A percentile compares a stretch with the other conserved stretches of the same genome.
These are phyloP conservation scores for Annulohypoxylon stygium DNA, from an alignment of 495 filamentous ascomycete genomes.

Conservation along the genomic window DNA sequence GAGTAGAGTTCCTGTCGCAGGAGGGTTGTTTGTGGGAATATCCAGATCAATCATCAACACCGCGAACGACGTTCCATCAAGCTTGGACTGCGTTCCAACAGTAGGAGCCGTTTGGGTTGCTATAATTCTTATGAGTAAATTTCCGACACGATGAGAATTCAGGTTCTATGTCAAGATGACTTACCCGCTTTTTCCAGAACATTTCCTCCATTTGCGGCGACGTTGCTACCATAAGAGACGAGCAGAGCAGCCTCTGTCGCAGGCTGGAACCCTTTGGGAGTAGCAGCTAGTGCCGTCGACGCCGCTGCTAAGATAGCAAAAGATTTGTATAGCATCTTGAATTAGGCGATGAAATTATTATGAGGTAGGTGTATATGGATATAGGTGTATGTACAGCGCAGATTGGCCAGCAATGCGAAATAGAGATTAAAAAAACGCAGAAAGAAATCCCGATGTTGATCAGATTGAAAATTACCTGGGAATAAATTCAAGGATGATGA, in stretches of 20 bases:
- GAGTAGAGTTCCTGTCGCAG: slow-evolving; percentile 54
- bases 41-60: slow-evolving; percentile 61
- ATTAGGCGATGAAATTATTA: slow-evolving; percentile 14
- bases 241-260: slow-evolving; percentile 50
- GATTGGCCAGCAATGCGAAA: slow-evolving; percentile 46
- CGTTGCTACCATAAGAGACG: slow-evolving; percentile 52
- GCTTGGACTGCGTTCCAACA: slow-evolving; percentile 52
- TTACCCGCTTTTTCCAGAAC: slow-evolving; percentile 52
- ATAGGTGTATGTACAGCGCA: slow-evolving; percentile 14
- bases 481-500: slow-evolving; percentile 12
- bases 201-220: slow-evolving; percentile 49
- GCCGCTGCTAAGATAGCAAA: slow-evolving; percentile 50
- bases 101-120: slow-evolving; percentile 45
- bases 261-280: slow-evolving; percentile 56
- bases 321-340: slow-evolving; percentile 53
- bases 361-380: not conserved
- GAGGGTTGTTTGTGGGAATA: slow-evolving; percentile 57
- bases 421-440: not conserved
- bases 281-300: slow-evolving; percentile 50
- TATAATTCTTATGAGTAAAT: slow-evolving; percentile 23
- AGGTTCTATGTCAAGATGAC: slow-evolving; percentile 2
- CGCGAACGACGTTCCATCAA: slow-evolving; percentile 51
- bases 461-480: slow-evolving; percentile 14
- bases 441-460: slow-evolving; percentile 6
- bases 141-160: not conserved